Evolutionary conservation across 75 land plant species (phyloP).

Genomic region (Adiantum capillusveneris): DNA sequence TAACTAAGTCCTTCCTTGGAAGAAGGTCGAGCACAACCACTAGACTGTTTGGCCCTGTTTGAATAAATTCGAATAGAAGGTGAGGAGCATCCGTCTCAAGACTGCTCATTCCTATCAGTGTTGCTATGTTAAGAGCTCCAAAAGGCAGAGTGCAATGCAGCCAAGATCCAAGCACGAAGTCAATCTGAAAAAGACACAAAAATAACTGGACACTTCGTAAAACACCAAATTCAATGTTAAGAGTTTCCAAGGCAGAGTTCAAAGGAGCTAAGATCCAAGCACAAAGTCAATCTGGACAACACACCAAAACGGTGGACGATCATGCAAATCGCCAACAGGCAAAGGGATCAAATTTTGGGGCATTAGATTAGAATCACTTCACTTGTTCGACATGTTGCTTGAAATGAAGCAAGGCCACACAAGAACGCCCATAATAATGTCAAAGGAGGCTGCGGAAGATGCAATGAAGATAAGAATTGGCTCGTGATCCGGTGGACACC

Average conservation of each 20-base stretch:
- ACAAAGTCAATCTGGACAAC: slow-evolving; percentile 61
- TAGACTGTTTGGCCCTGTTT: slow-evolving; percentile 41
- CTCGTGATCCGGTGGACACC: too few relatives aligned
- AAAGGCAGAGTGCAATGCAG: slow-evolving; percentile 56
- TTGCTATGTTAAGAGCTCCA: slow-evolving; percentile 59
- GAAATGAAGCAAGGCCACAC: too few relatives aligned
- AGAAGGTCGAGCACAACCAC: slow-evolving; percentile 55
- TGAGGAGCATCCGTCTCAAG: slow-evolving; percentile 58
- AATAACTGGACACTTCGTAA: too few relatives aligned
- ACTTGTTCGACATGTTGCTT: too few relatives aligned
- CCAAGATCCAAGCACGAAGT: slow-evolving; percentile 64
- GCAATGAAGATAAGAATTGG: too few relatives aligned
- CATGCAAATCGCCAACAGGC: too few relatives aligned
- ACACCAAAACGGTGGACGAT: too few relatives aligned
- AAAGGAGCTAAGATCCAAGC: slow-evolving; percentile 63
- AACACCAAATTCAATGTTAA: too few relatives aligned
- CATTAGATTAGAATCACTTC: too few relatives aligned
- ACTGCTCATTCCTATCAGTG: slow-evolving; percentile 38
- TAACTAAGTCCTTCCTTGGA: slow-evolving; percentile 68
- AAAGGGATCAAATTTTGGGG: too few relatives aligned
- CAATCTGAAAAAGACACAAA: slow-evolving; percentile 56
- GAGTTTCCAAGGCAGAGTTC: slow-evolving; percentile 53
- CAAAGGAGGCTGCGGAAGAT: too few relatives aligned
- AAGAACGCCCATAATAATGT: too few relatives aligned
- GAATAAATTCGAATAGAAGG: slow-evolving; percentile 60